phyloP scores from a whole-genome alignment of 768 basidiomycete species.

The Tylopilus sp. region DNA sequence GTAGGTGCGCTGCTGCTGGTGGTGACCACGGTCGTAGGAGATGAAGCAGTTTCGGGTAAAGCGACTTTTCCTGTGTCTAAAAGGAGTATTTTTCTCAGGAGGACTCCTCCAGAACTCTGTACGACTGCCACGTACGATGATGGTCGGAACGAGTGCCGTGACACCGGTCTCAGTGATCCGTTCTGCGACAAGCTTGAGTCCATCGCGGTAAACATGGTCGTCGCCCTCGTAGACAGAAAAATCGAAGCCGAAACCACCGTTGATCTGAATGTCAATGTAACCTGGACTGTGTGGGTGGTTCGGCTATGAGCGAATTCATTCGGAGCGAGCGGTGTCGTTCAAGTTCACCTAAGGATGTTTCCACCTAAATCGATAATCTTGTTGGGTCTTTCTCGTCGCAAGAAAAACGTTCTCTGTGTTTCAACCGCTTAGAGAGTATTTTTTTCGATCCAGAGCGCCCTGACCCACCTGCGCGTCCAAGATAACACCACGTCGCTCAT shows the following conservation, averaged over 20 bases:
- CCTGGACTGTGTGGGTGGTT: constrained; percentile 61
- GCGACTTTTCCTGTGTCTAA: constrained; percentile 74
- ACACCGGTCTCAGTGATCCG: constrained; percentile 85
- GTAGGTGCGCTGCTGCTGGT: constrained; percentile 61
- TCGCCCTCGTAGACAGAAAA: constrained; percentile 79
- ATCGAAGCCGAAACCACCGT: constrained; percentile 86
- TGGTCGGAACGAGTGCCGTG: constrained; percentile 68
- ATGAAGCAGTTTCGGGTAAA: constrained; percentile 68
- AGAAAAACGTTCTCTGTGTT: constrained; percentile 62
- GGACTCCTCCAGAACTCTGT: background rate
- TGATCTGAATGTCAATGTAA: constrained; percentile 84
- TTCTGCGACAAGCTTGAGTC: constrained; percentile 67
- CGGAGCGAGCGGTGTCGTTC: constrained; percentile 8
- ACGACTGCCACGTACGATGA: constrained; percentile 52
- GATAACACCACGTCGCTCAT: constrained; percentile 68
- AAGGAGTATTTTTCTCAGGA: background rate
- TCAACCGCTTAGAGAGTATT: constrained; percentile 1
- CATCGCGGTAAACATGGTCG: constrained; percentile 62
- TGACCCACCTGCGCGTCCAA: constrained; percentile 65
- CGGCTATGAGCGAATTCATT: constrained; percentile 9
- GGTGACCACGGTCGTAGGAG: constrained; percentile 67
- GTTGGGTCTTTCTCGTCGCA: constrained; percentile 56
- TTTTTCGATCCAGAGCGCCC: background rate
- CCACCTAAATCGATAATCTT: constrained; percentile 67
- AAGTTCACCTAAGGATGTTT: constrained; percentile 67